These are phyloP conservation scores for Aspergillus ustus DNA, from an alignment of 2,329 filamentous ascomycete genomes.

Conservation along the genomic window DNA sequence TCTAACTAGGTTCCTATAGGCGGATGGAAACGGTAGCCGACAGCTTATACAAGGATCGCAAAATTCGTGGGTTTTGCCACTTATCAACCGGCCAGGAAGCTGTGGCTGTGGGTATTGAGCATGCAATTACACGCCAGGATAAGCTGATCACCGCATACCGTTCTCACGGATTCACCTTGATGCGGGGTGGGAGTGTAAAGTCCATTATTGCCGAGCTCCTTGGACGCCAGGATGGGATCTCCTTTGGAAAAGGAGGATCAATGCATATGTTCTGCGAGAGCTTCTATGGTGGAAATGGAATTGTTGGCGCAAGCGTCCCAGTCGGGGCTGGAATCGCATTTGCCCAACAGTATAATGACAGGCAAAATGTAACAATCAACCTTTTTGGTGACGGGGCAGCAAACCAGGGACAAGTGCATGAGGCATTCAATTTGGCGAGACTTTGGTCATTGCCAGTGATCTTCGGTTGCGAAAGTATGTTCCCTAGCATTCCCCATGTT, in stretches of 20 bases:
- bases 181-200: conserved; percentile 86
- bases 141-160: conserved; percentile 95
- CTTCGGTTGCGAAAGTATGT: conserved; percentile 94
- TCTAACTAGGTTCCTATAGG: conserved; percentile 52
- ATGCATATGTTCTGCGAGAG: conserved; percentile 99
- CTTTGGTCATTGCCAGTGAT: conserved; percentile 92
- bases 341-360: conserved; percentile 85
- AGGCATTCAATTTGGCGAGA: conserved; percentile 99
- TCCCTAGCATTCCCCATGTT: conserved; percentile 41
- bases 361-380: conserved; percentile 80
- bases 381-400: conserved; percentile 95
- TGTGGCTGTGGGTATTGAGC: conserved; percentile 92
- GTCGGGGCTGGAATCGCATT: conserved; percentile 94
- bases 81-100: conserved; percentile 96
- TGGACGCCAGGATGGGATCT: conserved; percentile 89
- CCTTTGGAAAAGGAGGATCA: conserved; percentile 95
- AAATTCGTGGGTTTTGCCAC: conserved; percentile 98
- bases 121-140: conserved; percentile 85
- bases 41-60: conserved; percentile 97
- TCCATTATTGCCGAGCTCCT: conserved; percentile 93
- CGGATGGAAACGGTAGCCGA: conserved; percentile 99
- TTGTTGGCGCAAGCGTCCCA: conserved; percentile 94
- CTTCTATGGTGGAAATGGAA: conserved; percentile 97
- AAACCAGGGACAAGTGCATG: conserved; percentile 98
- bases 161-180: conserved; percentile 94